phyloP scores from a whole-genome alignment of 495 filamentous ascomycete genomes.

The Lepidopterella palustris region DNA sequence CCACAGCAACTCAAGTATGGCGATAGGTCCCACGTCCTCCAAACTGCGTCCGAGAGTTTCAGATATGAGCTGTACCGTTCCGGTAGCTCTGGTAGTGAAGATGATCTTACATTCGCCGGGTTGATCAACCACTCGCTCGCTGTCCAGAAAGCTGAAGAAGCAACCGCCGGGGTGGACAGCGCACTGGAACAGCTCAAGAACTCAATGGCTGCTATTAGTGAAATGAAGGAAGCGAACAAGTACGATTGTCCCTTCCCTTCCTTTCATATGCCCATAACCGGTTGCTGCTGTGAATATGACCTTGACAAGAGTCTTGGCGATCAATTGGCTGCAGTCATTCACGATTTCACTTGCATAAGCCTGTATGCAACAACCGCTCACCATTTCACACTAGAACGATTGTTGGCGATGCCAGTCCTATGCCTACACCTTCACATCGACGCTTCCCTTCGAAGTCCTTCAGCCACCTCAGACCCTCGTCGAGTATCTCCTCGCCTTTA shows the following conservation, averaged over 20 bases:
- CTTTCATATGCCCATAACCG: background rate
- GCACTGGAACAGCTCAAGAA: slow-evolving; percentile 35
- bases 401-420: slow-evolving; percentile 19
- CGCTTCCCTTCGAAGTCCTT: slow-evolving; percentile 25
- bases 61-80: slow-evolving; percentile 28
- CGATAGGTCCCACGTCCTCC: slow-evolving; percentile 22
- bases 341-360: no score
- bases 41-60: slow-evolving; percentile 21
- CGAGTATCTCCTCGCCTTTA: slow-evolving; percentile 13
- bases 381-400: slow-evolving; percentile 20
- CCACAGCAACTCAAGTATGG: slow-evolving; percentile 29
- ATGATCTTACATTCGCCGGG: slow-evolving; percentile 28
- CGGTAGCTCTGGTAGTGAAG: slow-evolving; percentile 13
- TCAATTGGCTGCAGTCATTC: background rate
- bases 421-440: slow-evolving; percentile 19
- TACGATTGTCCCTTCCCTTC: slow-evolving; percentile 14
- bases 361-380: slow-evolving; percentile 3
- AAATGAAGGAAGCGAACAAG: slow-evolving; percentile 38
- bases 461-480: slow-evolving; percentile 13
- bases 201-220: slow-evolving; percentile 32
- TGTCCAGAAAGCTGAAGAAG: slow-evolving; percentile 21
- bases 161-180: slow-evolving; percentile 30
- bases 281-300: background rate
- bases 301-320: background rate
- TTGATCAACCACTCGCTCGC: slow-evolving; percentile 28